Base-by-base conservation (phyloP, 169 alveolate genomes). In the Eimeria mitis region DNA sequence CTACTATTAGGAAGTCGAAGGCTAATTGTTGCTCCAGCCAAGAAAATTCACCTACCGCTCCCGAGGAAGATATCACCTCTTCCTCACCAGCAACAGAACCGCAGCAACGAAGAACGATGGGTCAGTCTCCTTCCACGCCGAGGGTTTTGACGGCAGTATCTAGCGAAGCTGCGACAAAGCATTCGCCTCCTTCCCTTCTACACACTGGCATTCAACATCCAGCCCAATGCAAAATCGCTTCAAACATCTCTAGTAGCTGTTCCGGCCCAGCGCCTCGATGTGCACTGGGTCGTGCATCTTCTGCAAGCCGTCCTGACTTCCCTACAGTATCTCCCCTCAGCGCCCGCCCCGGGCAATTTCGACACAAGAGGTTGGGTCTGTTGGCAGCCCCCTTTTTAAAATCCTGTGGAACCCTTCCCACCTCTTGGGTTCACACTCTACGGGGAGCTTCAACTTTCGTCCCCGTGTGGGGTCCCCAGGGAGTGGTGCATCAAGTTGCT, bases 371-470 rank as follows among this genome's bases (percentile, higher is more conserved):
- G 61, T 78, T 34, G 61, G 88, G 68, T 44, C 40, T 40, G 34
- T 23, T 73, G 31, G 56, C 83, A 73, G 83, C 54, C 56, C 4
- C 34, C 83, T 37, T 73, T 21, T 19, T 78, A 11, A 78, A 44
- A 78, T 42, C 88, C 11, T 78, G 49, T 44, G 88, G 47, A 68
- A 23, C 23, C 88, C n/a, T 52, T 78, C 88, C 88, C 88, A 19
- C 88, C 49, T 25, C 88, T n/a, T 78, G 68, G 65, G 68, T 78
- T 44, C 88, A 44, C 2, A 44, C 88, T 9, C 42, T 78, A 52
- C 88, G 44, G 68, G 88, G 65, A 68, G 44, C 88, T 78, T 31
- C 88, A 44, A 13, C 68, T 0, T 7, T 47, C n/a, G 68, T 78
- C 9, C 68, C 88, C 9, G 14, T 31, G 44, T 28, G 88, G 88